Percentiles rank a stretch among this genome's conserved stretches.
Evolutionary conservation across 129 eudicot genomes (phyloP).

Genomic region (Lactuca saligna): DNA sequence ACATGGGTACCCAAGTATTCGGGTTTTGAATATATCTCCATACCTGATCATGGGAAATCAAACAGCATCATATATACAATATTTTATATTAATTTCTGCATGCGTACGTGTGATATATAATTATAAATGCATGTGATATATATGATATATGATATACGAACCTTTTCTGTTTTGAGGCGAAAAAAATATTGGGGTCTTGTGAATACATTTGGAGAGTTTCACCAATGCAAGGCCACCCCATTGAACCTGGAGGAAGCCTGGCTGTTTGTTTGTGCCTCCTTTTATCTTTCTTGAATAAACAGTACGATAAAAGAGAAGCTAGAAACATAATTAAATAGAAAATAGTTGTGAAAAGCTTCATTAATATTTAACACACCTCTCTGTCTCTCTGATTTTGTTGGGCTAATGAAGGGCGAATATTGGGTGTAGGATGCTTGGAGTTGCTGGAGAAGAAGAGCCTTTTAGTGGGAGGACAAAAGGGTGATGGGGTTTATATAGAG

Average conservation of each 20-base stretch:
- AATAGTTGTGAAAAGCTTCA: slow-evolving; percentile 40
- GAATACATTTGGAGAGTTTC: slow-evolving; percentile 75
- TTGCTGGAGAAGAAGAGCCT: not conserved
- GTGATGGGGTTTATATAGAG: slow-evolving; percentile 48
- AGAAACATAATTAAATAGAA: slow-evolving; percentile 46
- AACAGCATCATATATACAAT: not conserved
- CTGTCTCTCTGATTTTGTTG: not conserved
- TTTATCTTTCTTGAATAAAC: slow-evolving; percentile 36
- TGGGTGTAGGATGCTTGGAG: slow-evolving; percentile 15
- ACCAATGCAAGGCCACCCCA: slow-evolving; percentile 84
- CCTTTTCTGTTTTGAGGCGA: slow-evolving; percentile 69
- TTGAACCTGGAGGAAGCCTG: slow-evolving; percentile 74
- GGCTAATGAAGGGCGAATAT: not conserved
- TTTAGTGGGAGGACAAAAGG: slow-evolving; percentile 19
- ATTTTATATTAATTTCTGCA: too few species aligned
- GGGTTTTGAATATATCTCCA: slow-evolving; percentile 82
- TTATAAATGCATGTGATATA: too few species aligned
- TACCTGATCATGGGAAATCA: slow-evolving; percentile 39
- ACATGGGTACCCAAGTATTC: slow-evolving; percentile 82
- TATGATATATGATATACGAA: slow-evolving; percentile 7
- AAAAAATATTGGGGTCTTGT: slow-evolving; percentile 66
- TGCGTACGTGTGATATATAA: not conserved
- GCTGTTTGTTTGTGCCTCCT: slow-evolving; percentile 31
- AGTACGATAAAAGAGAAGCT: slow-evolving; percentile 41
- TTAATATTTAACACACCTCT: not conserved